Evolutionary conservation across 1,284 basidiomycete genomes (phyloP).

Genomic region (Rhodotorula sp.): DNA sequence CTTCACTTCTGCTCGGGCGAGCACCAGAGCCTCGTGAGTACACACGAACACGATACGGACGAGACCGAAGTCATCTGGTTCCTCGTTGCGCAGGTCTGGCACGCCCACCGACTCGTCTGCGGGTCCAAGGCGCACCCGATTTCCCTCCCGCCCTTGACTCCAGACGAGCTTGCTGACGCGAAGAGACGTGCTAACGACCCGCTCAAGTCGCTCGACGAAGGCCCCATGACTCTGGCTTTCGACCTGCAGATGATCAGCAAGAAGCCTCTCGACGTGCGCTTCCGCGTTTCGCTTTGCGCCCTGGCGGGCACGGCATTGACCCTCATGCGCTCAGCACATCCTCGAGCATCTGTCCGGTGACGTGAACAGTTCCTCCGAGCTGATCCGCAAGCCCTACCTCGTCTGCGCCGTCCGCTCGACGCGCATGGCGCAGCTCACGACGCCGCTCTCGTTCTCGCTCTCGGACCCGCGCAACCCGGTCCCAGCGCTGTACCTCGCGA

Average conservation of each 20-base stretch:
- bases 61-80: too few species aligned
- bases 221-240: neutral
- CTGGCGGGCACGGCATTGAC: neutral
- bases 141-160: neutral
- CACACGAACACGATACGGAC: too few species aligned
- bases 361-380: neutral
- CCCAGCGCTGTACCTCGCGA: too few species aligned
- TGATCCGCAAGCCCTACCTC: neutral
- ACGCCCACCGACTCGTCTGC: neutral
- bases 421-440: too few species aligned
- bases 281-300: neutral
- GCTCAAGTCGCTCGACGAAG: too few species aligned
- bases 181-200: neutral
- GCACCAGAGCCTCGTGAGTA: neutral
- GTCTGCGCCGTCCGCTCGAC: neutral
- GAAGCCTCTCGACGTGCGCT: neutral
- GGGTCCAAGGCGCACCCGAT: neutral
- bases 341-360: neutral
- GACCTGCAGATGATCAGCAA: neutral
- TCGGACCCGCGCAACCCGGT: neutral
- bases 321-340: neutral
- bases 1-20: neutral
- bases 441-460: neutral
- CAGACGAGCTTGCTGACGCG: neutral
- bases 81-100: slow-evolving; percentile 3